Evolutionary conservation across 2,329 filamentous ascomycete genomes (phyloP).

Genomic region (Beauveria sp.): DNA sequence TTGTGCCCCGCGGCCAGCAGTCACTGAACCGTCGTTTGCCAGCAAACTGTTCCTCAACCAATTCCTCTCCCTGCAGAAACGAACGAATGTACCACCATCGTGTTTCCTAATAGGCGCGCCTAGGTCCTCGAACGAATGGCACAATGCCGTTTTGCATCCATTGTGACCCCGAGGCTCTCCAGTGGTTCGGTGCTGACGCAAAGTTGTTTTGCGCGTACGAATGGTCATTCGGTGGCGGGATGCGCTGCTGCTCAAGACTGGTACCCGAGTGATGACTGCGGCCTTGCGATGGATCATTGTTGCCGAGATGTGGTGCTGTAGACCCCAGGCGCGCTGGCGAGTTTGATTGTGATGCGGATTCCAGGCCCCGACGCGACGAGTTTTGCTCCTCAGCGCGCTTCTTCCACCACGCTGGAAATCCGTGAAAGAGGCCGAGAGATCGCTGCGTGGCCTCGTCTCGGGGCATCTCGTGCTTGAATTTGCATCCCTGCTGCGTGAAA

Average conservation of each 20-base stretch:
- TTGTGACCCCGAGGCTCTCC: conserved; percentile 5
- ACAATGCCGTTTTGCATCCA: conserved; percentile 13
- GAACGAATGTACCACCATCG: neutral
- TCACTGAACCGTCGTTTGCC: neutral
- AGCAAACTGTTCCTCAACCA: neutral
- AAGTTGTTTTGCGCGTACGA: neutral
- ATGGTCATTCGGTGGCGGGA: neutral
- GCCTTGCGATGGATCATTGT: neutral
- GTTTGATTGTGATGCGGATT: neutral
- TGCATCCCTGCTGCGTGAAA: conserved; percentile 78
- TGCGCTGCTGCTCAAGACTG: neutral
- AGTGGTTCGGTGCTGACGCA: neutral
- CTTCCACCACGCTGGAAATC: conserved; percentile 54
- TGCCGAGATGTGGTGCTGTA: neutral
- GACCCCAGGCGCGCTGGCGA: neutral
- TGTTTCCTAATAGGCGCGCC: neutral
- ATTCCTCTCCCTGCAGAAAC: neutral
- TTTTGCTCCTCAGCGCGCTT: conserved; percentile 40
- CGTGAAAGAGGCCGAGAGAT: conserved; percentile 62
- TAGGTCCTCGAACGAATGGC: conserved; percentile 7
- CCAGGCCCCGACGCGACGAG: neutral
- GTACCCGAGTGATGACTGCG: neutral
- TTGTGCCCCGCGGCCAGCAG: neutral
- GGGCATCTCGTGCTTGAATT: conserved; percentile 89
- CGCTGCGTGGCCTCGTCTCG: conserved; percentile 56